phyloP scores from a whole-genome alignment of 2,329 filamentous ascomycete species.

The Gliomastix tumulicola region DNA sequence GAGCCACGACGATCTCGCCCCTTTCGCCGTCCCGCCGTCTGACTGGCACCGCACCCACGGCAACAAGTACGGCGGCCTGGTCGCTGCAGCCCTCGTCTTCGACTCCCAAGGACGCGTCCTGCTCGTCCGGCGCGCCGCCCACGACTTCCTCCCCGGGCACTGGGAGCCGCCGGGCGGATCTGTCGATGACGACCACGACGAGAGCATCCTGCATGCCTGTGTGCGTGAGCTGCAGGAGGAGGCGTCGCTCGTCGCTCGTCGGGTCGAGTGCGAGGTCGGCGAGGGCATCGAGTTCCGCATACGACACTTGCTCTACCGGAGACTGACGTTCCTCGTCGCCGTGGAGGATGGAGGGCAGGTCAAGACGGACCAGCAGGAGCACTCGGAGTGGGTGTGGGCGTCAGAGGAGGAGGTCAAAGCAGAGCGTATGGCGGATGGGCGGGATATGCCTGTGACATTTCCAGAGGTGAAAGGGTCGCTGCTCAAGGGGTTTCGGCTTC shows the following conservation, averaged over 20 bases:
- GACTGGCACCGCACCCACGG: not conserved
- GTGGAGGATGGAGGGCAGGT: slow-evolving; percentile 16
- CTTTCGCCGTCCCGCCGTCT: not conserved
- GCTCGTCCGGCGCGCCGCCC: slow-evolving; percentile 35
- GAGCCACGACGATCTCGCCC: not conserved
- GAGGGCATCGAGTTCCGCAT: slow-evolving; percentile 20
- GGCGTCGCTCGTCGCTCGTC: slow-evolving; percentile 24
- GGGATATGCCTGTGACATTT: slow-evolving; percentile 20
- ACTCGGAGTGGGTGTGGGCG: slow-evolving; percentile 30
- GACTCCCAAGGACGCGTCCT: slow-evolving; percentile 22
- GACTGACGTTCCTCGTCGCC: slow-evolving; percentile 22
- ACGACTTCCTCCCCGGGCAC: slow-evolving; percentile 32
- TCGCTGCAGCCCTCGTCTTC: slow-evolving; percentile 25
- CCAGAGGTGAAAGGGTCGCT: slow-evolving; percentile 15
- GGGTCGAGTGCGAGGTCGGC: slow-evolving; percentile 19
- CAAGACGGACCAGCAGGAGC: slow-evolving; percentile 27
- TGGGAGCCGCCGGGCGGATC: slow-evolving; percentile 44
- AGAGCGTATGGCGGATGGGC: slow-evolving; percentile 14
- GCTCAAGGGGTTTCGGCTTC: too few species aligned
- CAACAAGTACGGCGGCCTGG: slow-evolving; percentile 15
- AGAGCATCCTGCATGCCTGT: slow-evolving; percentile 30
- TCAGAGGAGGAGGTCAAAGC: slow-evolving; percentile 24
- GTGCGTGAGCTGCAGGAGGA: slow-evolving; percentile 42
- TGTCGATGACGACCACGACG: slow-evolving; percentile 31
- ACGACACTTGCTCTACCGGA: not conserved